Conservation (phyloP, 2,329 filamentous ascomycete genomes). For the Xylariaceae sp. region DNA sequence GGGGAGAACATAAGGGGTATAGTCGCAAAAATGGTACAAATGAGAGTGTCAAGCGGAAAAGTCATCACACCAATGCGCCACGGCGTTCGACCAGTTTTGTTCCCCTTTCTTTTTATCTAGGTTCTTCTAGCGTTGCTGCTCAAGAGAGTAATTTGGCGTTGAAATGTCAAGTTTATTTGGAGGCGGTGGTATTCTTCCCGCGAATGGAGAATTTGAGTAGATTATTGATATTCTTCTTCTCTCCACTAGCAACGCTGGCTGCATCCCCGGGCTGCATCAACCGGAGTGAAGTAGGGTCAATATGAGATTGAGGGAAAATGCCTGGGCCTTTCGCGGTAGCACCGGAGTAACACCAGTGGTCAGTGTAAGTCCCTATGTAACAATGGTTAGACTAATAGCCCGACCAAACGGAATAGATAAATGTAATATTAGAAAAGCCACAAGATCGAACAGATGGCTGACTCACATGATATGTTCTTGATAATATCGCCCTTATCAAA, state of each 20-base stretch:
- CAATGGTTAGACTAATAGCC: conserved; percentile 8
- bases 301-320: conserved; percentile 32
- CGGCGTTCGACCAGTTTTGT: too few relatives aligned
- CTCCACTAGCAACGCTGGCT: conserved; percentile 26
- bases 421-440: neutral
- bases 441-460: neutral
- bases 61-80: too few relatives aligned
- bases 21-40: too few relatives aligned
- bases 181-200: conserved; percentile 21
- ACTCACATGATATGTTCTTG: conserved; percentile 50
- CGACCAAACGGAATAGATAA: neutral
- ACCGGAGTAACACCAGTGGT: conserved; percentile 34
- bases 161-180: conserved; percentile 10
- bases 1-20: too few relatives aligned
- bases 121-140: too few relatives aligned
- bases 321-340: conserved; percentile 29
- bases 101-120: too few relatives aligned
- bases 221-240: conserved; percentile 23
- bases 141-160: too few relatives aligned
- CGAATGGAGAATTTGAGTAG: conserved; percentile 26
- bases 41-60: too few relatives aligned
- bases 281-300: conserved; percentile 27
- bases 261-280: conserved; percentile 23
- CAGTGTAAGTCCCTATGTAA: conserved; percentile 26
- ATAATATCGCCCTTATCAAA: conserved; percentile 66